Conservation (phyloP, 352 stramenopile genomes). For the Globisporangium alternatum region DNA sequence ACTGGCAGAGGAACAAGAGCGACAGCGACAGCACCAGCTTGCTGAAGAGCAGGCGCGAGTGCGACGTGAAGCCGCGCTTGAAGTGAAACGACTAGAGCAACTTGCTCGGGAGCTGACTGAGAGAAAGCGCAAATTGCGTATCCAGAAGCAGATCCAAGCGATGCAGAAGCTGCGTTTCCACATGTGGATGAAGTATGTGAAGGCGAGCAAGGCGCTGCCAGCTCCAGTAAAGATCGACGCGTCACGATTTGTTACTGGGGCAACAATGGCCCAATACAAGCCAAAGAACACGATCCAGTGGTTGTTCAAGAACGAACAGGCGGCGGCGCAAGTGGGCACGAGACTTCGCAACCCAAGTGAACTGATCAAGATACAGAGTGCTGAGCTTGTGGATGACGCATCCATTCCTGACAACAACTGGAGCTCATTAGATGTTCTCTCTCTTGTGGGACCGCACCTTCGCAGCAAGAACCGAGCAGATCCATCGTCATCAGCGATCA, state of each 20-base stretch:
- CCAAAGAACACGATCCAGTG: constrained; percentile 46
- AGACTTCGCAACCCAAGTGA: constrained; percentile 26
- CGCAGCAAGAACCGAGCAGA: constrained; percentile 15
- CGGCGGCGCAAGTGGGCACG: constrained; percentile 15
- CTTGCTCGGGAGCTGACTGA: constrained; percentile 47
- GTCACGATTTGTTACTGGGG: constrained; percentile 19
- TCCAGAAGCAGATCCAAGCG: constrained; percentile 47
- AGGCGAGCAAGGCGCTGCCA: constrained; percentile 36
- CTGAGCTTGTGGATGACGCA: not conserved
- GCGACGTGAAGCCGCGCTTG: constrained; percentile 37
- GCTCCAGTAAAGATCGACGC: constrained; percentile 39
- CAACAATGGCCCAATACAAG: constrained; percentile 27
- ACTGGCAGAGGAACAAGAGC: constrained; percentile 40
- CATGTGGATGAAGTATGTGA: constrained; percentile 65
- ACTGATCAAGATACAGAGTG: constrained; percentile 6
- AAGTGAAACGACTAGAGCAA: constrained; percentile 45
- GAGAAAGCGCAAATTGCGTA: constrained; percentile 28
- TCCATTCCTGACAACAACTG: not conserved
- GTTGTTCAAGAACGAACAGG: constrained; percentile 28
- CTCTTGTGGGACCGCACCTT: constrained; percentile 32
- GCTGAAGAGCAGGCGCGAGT: constrained; percentile 37
- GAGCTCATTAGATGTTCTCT: constrained; percentile 28
- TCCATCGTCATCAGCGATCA: constrained; percentile 18
- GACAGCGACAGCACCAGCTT: constrained; percentile 37
- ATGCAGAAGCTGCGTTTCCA: constrained; percentile 56